These are phyloP conservation scores for Parasitella parasitica DNA, from an alignment of 371 early-diverging fungal genomes.

Conservation along the genomic window DNA sequence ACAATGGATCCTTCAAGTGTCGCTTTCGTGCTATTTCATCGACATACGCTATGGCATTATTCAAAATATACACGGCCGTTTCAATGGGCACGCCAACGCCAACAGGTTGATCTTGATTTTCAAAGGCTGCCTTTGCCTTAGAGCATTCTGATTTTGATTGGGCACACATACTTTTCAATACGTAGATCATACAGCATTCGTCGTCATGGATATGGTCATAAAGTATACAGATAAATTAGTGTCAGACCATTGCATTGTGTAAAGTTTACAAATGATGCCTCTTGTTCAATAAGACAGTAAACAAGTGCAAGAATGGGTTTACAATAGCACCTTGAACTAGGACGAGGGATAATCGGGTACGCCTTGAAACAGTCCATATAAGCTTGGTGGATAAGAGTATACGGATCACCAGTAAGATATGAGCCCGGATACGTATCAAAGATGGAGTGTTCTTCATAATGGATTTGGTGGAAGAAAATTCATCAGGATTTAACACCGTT, in stretches of 20 bases:
- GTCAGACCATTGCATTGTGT: conserved; percentile 13
- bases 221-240: conserved; percentile 11
- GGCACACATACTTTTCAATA: conserved; percentile 11
- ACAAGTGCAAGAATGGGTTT: conserved; percentile 13
- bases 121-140: conserved; percentile 13
- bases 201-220: conserved; percentile 3
- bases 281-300: conserved; percentile 16
- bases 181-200: conserved; percentile 12
- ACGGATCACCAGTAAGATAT: too few species aligned
- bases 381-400: too few species aligned
- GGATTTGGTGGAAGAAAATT: too few species aligned
- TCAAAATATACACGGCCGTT: conserved; percentile 7
- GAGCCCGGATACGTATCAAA: too few species aligned
- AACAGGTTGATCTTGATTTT: conserved; percentile 14
- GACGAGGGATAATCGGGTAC: too few species aligned
- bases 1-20: conserved; percentile 2
- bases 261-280: conserved; percentile 12
- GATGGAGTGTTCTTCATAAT: too few species aligned
- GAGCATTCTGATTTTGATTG: conserved; percentile 9
- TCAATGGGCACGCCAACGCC: conserved; percentile 5
- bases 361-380: too few species aligned
- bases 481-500: too few species aligned
- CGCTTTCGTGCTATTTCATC: conserved; percentile 6
- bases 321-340: too few species aligned
- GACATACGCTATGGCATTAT: conserved; percentile 6